Percentiles rank a stretch among this genome's conserved stretches.
Conservation (phyloP, 306 rosid species). For the Cucumis melo region DNA sequence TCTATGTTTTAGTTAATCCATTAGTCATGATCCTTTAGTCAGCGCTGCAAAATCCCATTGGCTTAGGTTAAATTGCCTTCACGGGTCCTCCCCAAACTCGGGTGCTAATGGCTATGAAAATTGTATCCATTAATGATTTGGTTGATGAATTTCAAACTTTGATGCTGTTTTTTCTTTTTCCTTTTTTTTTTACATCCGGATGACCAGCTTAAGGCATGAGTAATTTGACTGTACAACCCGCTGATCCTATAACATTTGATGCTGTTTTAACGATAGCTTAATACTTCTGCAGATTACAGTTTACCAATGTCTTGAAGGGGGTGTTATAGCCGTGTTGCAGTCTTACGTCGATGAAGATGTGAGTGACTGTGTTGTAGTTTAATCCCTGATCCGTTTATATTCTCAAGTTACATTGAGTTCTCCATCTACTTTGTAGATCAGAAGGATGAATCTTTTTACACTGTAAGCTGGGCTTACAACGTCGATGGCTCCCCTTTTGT, state of each 20-base stretch:
- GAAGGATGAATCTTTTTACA: constrained; percentile 97
- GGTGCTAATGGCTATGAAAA: neutral
- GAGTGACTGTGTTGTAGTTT: constrained; percentile 16
- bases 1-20: neutral
- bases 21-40: neutral
- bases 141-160: neutral
- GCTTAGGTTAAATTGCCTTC: neutral
- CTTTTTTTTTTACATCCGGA: too few relatives aligned
- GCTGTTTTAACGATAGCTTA: constrained; percentile 10
- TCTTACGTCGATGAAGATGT: constrained; percentile 93
- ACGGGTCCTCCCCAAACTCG: neutral
- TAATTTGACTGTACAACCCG: too few relatives aligned
- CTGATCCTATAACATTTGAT: too few relatives aligned
- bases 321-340: constrained; percentile 81
- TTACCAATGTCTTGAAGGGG: constrained; percentile 68
- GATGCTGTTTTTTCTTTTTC: neutral
- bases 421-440: constrained; percentile 45
- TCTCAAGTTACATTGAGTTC: constrained; percentile 11
- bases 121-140: neutral
- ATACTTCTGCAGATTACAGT: constrained; percentile 45
- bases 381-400: neutral
- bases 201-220: too few relatives aligned
- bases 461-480: constrained; percentile 78
- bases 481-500: constrained; percentile 51
- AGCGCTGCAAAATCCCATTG: neutral